Percentiles rank a stretch among this genome's conserved stretches.
phyloP scores from a whole-genome alignment of 73 alveolate genomes.

The Tetrahymena borealis region DNA sequence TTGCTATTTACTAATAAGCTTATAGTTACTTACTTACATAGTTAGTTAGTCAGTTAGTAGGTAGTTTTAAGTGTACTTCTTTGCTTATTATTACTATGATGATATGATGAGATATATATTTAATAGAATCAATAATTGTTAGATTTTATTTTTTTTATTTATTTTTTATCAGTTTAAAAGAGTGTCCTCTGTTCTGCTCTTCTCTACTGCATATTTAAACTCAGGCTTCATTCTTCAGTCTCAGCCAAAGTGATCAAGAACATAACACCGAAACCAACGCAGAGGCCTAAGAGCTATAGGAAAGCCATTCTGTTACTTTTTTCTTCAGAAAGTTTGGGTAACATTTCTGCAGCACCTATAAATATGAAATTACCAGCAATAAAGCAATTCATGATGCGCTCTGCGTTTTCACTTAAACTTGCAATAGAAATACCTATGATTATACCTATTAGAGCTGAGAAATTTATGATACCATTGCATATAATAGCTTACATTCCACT shows the following conservation, averaged over 20 bases:
- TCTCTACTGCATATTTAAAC: no score
- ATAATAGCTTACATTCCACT: constrained; percentile 14
- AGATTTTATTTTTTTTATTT: no score
- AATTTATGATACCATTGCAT: constrained; percentile 25
- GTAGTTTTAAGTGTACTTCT: no score
- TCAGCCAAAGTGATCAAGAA: not conserved
- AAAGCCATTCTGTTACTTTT: not conserved
- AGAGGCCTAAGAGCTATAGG: not conserved
- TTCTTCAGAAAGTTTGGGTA: constrained; percentile 14
- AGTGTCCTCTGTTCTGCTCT: no score
- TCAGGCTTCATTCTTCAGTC: not conserved
- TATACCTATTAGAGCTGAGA: constrained; percentile 22
- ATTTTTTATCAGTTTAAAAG: no score
- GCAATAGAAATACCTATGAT: constrained; percentile 30
- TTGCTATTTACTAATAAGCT: no score
- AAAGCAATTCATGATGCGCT: not conserved
- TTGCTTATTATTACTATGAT: no score
- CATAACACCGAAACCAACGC: constrained; percentile 17
- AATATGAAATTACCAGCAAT: constrained; percentile 37
- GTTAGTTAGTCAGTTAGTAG: no score
- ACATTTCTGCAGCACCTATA: constrained; percentile 28
- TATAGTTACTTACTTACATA: no score
- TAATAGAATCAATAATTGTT: no score
- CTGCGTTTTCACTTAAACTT: not conserved
- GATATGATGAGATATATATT: no score